Evolutionary conservation across 495 filamentous ascomycete genomes (phyloP).

Genomic region (Xylaria bambusicola): DNA sequence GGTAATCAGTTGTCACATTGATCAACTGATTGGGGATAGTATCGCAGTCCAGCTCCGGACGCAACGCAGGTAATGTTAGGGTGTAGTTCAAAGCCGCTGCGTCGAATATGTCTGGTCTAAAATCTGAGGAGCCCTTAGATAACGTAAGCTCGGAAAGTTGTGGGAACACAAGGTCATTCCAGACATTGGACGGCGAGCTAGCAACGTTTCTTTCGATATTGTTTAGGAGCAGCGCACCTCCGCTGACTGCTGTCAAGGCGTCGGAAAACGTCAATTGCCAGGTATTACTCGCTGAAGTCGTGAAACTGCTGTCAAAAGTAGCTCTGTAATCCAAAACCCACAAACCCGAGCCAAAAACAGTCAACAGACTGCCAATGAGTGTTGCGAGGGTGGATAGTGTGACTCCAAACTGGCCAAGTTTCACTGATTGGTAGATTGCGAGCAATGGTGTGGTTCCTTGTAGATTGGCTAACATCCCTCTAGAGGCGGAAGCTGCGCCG

Average conservation of each 20-base stretch:
- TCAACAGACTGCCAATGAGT: neutral
- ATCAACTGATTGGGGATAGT: neutral
- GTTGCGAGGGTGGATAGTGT: neutral
- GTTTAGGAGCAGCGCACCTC: neutral
- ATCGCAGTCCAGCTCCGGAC: neutral
- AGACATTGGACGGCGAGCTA: neutral
- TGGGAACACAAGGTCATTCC: neutral
- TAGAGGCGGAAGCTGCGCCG: no score
- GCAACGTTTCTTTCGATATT: neutral
- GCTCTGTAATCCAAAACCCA: neutral
- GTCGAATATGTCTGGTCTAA: neutral
- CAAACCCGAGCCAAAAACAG: neutral
- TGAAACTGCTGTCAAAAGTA: no score
- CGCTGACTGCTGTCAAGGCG: neutral
- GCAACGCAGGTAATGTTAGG: neutral
- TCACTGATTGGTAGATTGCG: neutral
- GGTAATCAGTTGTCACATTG: no score
- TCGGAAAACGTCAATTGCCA: neutral
- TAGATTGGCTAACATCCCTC: neutral
- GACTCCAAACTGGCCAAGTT: neutral
- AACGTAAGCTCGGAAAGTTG: neutral
- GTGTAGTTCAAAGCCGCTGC: neutral
- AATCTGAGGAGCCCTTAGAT: neutral
- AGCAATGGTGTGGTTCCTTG: neutral
- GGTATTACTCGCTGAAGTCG: no score